These are phyloP conservation scores for Acephala macrosclerotiorum DNA, from an alignment of 2,329 filamentous ascomycete genomes.

Conservation along the genomic window DNA sequence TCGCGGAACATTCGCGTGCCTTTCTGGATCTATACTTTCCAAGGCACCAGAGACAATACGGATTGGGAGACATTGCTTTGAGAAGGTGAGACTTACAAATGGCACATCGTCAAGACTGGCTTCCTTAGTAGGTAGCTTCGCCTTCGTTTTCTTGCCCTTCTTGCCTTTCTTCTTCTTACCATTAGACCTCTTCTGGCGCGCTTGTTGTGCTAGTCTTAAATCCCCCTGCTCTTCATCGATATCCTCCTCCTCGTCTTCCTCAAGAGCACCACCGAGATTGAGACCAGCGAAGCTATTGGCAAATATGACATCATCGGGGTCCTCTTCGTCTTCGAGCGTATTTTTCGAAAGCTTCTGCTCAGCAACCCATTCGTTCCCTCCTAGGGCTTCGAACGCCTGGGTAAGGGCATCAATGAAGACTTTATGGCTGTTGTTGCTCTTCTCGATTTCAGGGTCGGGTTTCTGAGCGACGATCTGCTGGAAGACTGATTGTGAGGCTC, in stretches of 20 bases:
- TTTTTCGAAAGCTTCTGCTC: constrained; percentile 42
- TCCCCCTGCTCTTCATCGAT: not conserved
- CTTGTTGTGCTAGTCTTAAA: not conserved
- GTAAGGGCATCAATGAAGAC: constrained; percentile 29
- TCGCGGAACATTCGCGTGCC: no score
- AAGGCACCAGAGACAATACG: no score
- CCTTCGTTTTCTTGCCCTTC: constrained; percentile 48
- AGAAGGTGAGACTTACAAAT: constrained; percentile 30
- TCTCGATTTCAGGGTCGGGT: constrained; percentile 31
- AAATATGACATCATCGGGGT: constrained; percentile 45
- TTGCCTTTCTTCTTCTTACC: constrained; percentile 45
- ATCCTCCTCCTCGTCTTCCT: not conserved
- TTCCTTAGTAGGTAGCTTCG: constrained; percentile 44
- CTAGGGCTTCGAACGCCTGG: constrained; percentile 26
- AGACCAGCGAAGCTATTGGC: constrained; percentile 46
- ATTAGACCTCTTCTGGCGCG: not conserved
- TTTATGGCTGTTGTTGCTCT: constrained; percentile 27
- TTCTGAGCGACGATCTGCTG: constrained; percentile 20
- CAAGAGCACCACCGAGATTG: not conserved
- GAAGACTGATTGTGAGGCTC: constrained; percentile 20
- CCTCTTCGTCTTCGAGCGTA: constrained; percentile 48
- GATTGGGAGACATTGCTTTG: no score
- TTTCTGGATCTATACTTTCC: no score
- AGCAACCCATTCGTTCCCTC: constrained; percentile 33
- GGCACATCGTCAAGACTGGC: constrained; percentile 48